phyloP scores from a whole-genome alignment of 495 filamentous ascomycete species.

The Cercophora newfieldiana region DNA sequence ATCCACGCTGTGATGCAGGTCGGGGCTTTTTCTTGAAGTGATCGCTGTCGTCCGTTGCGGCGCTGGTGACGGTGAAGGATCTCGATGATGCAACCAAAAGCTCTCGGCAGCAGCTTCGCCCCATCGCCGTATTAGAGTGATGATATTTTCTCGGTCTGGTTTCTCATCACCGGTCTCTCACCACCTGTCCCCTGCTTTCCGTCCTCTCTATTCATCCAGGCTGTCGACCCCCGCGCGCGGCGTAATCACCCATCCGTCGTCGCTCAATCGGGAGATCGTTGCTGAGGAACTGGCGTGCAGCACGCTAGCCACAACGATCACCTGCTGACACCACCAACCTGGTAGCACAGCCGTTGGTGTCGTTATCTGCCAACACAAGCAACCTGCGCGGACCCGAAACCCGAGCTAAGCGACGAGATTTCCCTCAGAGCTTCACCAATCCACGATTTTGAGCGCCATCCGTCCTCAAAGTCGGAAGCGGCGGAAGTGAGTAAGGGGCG shows the following conservation, averaged over 20 bases:
- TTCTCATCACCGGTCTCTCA: background rate
- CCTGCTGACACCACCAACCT: background rate
- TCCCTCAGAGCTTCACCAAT: background rate
- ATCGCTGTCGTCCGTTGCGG: background rate
- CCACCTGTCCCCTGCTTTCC: background rate
- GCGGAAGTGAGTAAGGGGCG: background rate
- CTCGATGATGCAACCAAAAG: background rate
- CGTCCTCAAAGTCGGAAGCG: conserved; percentile 1
- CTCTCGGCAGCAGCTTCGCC: background rate
- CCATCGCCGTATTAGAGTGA: background rate
- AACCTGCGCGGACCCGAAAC: background rate
- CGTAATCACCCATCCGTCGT: background rate
- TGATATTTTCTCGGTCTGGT: background rate
- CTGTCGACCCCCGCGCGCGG: background rate
- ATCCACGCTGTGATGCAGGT: background rate
- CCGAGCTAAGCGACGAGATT: conserved; percentile 8
- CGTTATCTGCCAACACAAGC: background rate
- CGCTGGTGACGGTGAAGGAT: background rate
- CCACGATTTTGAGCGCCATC: background rate
- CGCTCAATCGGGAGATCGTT: background rate
- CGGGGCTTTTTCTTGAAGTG: background rate
- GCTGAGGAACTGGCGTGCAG: background rate
- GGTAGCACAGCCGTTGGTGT: background rate
- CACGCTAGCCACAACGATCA: background rate
- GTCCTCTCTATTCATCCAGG: background rate